Evolutionary conservation across 345 rosid species (phyloP), one percentile per base, ranked within the genome.

Genomic region (Pistacia integerrima): DNA sequence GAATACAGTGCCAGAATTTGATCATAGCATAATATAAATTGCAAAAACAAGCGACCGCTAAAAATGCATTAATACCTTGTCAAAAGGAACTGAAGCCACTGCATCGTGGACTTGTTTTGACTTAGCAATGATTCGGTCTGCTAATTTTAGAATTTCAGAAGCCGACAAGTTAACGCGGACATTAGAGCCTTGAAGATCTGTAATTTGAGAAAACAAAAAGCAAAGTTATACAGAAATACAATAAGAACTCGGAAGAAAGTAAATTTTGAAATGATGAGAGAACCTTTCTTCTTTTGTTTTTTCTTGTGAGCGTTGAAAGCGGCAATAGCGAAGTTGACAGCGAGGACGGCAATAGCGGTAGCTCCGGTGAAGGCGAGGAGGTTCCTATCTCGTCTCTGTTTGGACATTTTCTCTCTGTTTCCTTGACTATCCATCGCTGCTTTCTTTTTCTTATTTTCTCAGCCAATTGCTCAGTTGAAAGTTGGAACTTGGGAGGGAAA

Each of bases 11-110:
- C 18, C 57, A 14, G 6, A 54, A 54, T 16, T 54, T 14, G 6
- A 13, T 54, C 20, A 10, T 57, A 14, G 33, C 38, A 60, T 28
- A 55, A 52, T 17, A 20, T 8, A 0, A 49, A 59, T 66, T 49
- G 69, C 22, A 66, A 13, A 8, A 75, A 72, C 64, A 74, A 16
- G 5, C 8, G 4, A 56, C 7, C 62, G 46, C 64, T 35, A 18
- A 1, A 25, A n/a, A 10, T 52, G 14, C 12, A 58, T 46, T 3
- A 75, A 13, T 82, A 92, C 99, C 93, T 90, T 91, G 71, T 92
- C 92, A 5, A 92, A 83, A 48, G 98, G 90, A 83, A 93, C 88
- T 35, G 89, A 92, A 67, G 97, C 97, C 48, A 92, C 93, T 2
- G 80, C 77, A 69, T 90, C 92, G 75, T 92, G 93, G 77, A 95